phyloP scores from a whole-genome alignment of 73 alveolate genomes.

The Durusdinium trenchii region DNA sequence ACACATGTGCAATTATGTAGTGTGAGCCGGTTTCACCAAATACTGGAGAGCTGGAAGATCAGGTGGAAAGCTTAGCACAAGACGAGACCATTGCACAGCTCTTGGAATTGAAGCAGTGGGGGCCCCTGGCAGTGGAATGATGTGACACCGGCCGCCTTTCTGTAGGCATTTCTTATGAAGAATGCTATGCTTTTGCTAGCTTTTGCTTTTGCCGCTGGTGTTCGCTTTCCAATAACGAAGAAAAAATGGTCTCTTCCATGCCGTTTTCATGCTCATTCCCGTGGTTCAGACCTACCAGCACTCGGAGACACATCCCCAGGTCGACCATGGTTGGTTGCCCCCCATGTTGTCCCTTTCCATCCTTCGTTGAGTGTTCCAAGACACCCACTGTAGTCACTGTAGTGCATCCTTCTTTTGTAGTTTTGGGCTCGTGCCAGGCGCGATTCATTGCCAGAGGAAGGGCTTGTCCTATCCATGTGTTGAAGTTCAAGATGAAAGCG shows the following conservation, averaged over 20 bases:
- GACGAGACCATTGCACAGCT: conserved; percentile 88
- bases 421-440: neutral
- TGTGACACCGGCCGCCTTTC: no score
- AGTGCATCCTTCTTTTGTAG: neutral
- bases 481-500: no score
- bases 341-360: no score
- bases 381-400: neutral
- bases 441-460: neutral
- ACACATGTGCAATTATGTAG: neutral
- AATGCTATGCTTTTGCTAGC: no score
- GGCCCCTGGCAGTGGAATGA: neutral
- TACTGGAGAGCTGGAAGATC: neutral
- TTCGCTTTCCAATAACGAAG: neutral
- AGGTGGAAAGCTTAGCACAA: conserved; percentile 82
- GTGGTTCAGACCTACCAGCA: no score
- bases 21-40: neutral
- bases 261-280: no score
- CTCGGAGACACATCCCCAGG: no score
- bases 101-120: conserved; percentile 41
- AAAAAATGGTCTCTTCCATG: no score
- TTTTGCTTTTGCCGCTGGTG: no score
- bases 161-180: no score
- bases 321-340: no score
- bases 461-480: neutral
- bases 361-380: no score